Base-by-base conservation (phyloP, 306 rosid genomes). In the Gillenia trifoliata region DNA sequence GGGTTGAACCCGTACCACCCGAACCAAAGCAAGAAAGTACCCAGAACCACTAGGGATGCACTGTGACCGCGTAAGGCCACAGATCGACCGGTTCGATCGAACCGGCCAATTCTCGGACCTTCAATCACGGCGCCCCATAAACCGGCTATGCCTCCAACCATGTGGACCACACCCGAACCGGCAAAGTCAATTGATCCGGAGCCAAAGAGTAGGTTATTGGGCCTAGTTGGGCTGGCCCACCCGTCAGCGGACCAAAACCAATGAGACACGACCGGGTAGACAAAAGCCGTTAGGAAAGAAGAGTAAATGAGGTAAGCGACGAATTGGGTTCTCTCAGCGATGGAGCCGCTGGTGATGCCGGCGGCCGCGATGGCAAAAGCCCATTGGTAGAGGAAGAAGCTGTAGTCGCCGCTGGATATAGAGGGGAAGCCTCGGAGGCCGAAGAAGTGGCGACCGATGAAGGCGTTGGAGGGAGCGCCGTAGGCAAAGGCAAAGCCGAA, bases 1-100 rank as follows among this genome's bases (percentile, higher is more conserved):
- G 93, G 96, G 38, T 92, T 92, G 55, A 92, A 92, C 0, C 96
- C 97, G 45, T 92, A 92, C 97, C 97, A 89, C 0, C 96, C 92
- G 79, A 92, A 92, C 97, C 96, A 92, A 10, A 92, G 77, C 15
- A 92, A 62, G 72, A 92, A 92, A 0, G 97, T 60, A 4, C 96
- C 97, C 0, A 92, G 80, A 3, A 89, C 97, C 0, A 92, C 96
- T 1, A 92, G 64, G 0, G 97, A 92, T 0, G 92, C 83, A 29
- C 90, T 92, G 64, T 92, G 97, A 0, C 93, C 97, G 0, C 93
- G 88, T 3, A 92, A 75, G 2, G 83, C 92, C 0, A 92, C 89
- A 0, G 93, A 85, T 50, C 91, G 71, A 3, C 93, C 98, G 0
- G 82, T n/a, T 3, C 71, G 76, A 61, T 88, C 93, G 43, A 88